Conservation (phyloP, 805 yeast genomes). For the Monosporozyma aquatica region DNA sequence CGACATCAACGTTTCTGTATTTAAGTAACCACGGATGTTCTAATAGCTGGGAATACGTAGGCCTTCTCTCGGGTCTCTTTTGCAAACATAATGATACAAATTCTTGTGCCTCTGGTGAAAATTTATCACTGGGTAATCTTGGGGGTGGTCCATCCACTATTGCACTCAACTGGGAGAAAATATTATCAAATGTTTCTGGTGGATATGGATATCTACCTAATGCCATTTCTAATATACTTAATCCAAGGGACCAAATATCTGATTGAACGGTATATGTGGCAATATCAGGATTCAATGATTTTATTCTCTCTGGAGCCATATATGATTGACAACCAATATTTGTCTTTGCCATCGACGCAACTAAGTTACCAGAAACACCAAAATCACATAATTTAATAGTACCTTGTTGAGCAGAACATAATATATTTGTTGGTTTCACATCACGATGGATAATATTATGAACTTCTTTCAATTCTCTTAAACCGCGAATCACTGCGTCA, state of each 20-base stretch:
- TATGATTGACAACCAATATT: slow-evolving; percentile 96
- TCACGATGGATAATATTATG: slow-evolving; percentile 94
- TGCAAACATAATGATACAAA: slow-evolving; percentile 72
- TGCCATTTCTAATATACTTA: slow-evolving; percentile 79
- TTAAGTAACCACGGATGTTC: slow-evolving; percentile 76
- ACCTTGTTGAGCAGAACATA: slow-evolving; percentile 69
- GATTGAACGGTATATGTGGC: slow-evolving; percentile 84
- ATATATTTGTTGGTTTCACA: slow-evolving; percentile 90
- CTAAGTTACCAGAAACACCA: slow-evolving; percentile 92
- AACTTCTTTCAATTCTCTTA: slow-evolving; percentile 74
- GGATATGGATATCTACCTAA: slow-evolving; percentile 94
- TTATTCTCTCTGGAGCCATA: slow-evolving; percentile 97
- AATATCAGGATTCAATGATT: slow-evolving; percentile 62
- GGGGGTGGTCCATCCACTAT: slow-evolving; percentile 96
- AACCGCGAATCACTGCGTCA: slow-evolving; percentile 69
- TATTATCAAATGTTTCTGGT: slow-evolving; percentile 81
- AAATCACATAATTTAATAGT: slow-evolving; percentile 88
- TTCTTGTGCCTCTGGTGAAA: slow-evolving; percentile 66
- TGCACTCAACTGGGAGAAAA: slow-evolving; percentile 87
- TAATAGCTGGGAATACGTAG: slow-evolving; percentile 66
- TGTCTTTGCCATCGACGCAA: slow-evolving; percentile 89
- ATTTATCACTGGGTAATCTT: slow-evolving; percentile 51
- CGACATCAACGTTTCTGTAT: slow-evolving; percentile 35
- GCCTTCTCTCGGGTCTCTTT: slow-evolving; percentile 74
- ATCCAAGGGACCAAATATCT: slow-evolving; percentile 92